These are phyloP conservation scores for Elasticomyces elasticus DNA, from an alignment of 495 filamentous ascomycete species.

Conservation along the genomic window DNA sequence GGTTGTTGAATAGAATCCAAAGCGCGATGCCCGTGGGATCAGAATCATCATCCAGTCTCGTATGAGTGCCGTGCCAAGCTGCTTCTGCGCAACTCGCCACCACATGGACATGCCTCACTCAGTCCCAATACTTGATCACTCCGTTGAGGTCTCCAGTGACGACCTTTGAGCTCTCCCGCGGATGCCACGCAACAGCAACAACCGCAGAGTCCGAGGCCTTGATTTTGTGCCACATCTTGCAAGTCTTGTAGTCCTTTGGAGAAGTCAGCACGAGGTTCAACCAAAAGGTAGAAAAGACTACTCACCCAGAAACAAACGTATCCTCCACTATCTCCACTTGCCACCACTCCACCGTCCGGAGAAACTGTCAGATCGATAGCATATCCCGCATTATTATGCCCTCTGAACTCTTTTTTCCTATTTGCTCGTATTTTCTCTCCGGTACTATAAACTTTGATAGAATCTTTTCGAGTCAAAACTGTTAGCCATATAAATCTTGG, in stretches of 20 bases:
- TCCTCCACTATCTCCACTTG: constrained; percentile 72
- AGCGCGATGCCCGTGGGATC: no score
- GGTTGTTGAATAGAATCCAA: no score
- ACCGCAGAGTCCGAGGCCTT: constrained; percentile 68
- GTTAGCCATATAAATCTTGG: no score
- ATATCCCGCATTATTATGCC: constrained; percentile 91
- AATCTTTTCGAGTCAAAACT: no score
- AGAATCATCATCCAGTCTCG: no score
- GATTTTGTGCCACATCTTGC: constrained; percentile 96
- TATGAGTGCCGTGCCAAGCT: no score
- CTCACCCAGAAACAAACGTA: constrained; percentile 80
- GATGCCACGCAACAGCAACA: constrained; percentile 81
- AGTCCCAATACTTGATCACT: constrained; percentile 93
- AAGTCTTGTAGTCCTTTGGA: constrained; percentile 76
- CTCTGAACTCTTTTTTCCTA: constrained; percentile 89
- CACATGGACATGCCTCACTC: no score
- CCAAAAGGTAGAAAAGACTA: background rate
- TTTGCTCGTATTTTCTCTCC: constrained; percentile 95
- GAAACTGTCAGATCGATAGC: constrained; percentile 80
- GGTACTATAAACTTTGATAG: constrained; percentile 86
- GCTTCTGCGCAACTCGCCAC: no score
- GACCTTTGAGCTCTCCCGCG: constrained; percentile 88
- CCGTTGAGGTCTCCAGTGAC: constrained; percentile 85
- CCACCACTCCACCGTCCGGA: constrained; percentile 84
- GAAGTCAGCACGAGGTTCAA: background rate